phyloP scores from a whole-genome alignment of 345 rosid genomes.

The Limnanthes douglasii region DNA sequence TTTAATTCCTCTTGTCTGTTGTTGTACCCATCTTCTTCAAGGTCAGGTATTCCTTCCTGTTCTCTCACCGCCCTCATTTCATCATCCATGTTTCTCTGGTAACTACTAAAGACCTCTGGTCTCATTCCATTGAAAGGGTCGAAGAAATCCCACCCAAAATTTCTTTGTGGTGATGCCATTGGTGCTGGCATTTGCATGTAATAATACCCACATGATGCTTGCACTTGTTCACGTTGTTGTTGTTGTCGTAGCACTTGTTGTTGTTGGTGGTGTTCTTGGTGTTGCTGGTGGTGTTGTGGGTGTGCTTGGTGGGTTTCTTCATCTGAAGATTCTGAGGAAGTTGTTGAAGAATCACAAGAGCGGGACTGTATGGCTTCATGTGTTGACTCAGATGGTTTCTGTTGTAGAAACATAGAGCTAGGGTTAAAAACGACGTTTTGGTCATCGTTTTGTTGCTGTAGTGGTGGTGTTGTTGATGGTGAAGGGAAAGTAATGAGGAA shows the following conservation, averaged over 20 bases:
- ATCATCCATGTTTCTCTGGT: not conserved
- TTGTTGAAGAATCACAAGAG: constrained; percentile 6
- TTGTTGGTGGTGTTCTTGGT: not conserved
- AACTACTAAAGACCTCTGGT: constrained; percentile 6
- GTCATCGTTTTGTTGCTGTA: not conserved
- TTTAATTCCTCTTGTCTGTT: no score
- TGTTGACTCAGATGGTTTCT: constrained; percentile 8
- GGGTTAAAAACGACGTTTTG: constrained; percentile 3
- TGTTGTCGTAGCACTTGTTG: not conserved
- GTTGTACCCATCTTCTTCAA: constrained; percentile 23
- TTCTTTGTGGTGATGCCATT: constrained; percentile 12
- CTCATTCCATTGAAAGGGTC: constrained; percentile 14
- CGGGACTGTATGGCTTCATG: constrained; percentile 7
- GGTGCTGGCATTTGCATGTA: constrained; percentile 50
- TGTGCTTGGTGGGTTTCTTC: not conserved
- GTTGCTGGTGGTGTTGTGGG: not conserved
- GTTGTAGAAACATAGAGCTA: constrained; percentile 11
- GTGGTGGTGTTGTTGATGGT: constrained; percentile 1
- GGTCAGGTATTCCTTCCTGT: constrained; percentile 19
- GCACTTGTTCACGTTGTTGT: not conserved
- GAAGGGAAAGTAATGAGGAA: constrained; percentile 21
- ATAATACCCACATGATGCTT: constrained; percentile 16
- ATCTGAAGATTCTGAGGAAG: not conserved
- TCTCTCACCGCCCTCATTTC: constrained; percentile 14
- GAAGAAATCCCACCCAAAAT: constrained; percentile 26